Conservation (phyloP, 495 filamentous ascomycete species). For the Hypoxylon perforatum region DNA sequence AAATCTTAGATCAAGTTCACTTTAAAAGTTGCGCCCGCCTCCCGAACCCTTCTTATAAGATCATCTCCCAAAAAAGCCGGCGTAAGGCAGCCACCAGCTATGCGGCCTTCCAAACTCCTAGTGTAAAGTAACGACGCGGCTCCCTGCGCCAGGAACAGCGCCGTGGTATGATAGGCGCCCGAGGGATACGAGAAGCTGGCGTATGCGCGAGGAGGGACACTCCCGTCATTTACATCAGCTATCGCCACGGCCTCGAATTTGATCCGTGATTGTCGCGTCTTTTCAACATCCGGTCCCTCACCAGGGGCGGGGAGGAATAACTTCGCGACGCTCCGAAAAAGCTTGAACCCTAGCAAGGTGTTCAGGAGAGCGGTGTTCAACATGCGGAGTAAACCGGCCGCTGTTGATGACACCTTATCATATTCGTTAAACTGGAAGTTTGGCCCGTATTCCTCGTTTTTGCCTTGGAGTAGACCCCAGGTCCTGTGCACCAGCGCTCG, state of each 20-base stretch:
- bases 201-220: constrained; percentile 13
- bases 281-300: constrained; percentile 32
- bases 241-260: constrained; percentile 36
- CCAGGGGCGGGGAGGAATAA: constrained; percentile 21
- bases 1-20: constrained; percentile 20
- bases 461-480: constrained; percentile 29
- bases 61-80: constrained; percentile 30
- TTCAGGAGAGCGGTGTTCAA: background rate
- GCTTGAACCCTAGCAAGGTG: background rate
- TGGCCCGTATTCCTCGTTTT: constrained; percentile 19
- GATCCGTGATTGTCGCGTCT: constrained; percentile 12
- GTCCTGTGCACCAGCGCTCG: constrained; percentile 37
- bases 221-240: constrained; percentile 9
- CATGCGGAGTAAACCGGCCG: constrained; percentile 11
- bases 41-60: constrained; percentile 19
- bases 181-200: constrained; percentile 35
- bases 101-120: constrained; percentile 12
- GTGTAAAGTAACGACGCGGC: constrained; percentile 32
- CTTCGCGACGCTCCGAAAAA: constrained; percentile 1
- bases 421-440: constrained; percentile 35
- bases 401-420: constrained; percentile 20
- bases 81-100: constrained; percentile 32
- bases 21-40: constrained; percentile 17
- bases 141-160: constrained; percentile 21
- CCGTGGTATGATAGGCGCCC: constrained; percentile 20